Conservation (phyloP, 2,329 filamentous ascomycete species). For the Pseudopyricularia javanii region DNA sequence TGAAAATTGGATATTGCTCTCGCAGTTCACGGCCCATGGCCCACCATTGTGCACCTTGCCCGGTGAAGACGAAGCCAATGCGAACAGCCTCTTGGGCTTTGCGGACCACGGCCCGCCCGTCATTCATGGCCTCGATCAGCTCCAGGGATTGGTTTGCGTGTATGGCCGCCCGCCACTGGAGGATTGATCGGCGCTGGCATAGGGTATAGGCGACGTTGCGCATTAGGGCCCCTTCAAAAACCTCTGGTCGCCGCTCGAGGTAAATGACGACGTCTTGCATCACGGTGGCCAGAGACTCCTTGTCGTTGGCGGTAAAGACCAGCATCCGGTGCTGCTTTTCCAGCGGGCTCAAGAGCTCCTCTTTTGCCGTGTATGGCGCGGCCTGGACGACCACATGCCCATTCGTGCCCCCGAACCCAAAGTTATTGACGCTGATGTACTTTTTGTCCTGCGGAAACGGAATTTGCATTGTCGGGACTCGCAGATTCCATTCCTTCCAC, state of each 20-base stretch:
- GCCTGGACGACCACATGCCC: constrained; percentile 27
- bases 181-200: constrained; percentile 27
- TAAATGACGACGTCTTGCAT: constrained; percentile 20
- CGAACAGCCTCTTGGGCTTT: constrained; percentile 22
- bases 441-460: constrained; percentile 36
- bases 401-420: constrained; percentile 34
- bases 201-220: constrained; percentile 35
- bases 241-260: constrained; percentile 27
- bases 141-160: constrained; percentile 29
- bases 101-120: constrained; percentile 18
- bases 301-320: constrained; percentile 27
- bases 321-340: constrained; percentile 25
- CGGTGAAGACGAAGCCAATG: constrained; percentile 28
- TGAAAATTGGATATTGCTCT: constrained; percentile 22
- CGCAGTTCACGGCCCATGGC: constrained; percentile 29
- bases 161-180: constrained; percentile 30
- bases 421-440: constrained; percentile 36
- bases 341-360: constrained; percentile 14
- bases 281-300: constrained; percentile 17
- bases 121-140: constrained; percentile 29
- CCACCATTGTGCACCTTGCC: constrained; percentile 27
- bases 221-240: constrained; percentile 30
- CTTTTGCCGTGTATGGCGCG: constrained; percentile 20
- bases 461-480: constrained; percentile 27
- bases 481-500: constrained; percentile 35